phyloP scores from a whole-genome alignment of 202 grass and related monocot species.

The Carex sylvatica region DNA sequence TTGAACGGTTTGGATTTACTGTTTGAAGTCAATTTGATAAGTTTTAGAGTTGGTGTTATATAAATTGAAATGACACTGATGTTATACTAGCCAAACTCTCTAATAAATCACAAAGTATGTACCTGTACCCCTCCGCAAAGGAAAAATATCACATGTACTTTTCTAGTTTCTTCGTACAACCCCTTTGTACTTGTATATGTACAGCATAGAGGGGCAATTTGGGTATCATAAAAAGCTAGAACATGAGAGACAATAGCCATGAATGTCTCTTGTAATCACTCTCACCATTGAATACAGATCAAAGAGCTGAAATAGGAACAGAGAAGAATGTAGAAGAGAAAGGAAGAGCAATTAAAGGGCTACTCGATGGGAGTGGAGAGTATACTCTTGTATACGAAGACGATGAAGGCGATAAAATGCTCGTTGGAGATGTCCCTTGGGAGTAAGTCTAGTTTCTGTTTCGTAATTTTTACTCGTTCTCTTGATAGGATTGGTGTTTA shows the following conservation, averaged over 20 bases:
- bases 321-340: conserved; percentile 17
- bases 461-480: not conserved
- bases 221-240: not conserved
- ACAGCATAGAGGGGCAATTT: not conserved
- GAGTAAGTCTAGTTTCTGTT: conserved; percentile 46
- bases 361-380: conserved; percentile 42
- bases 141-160: not conserved
- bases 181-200: not conserved
- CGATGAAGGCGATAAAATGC: conserved; percentile 76
- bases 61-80: no score
- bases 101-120: no score
- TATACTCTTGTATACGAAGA: conserved; percentile 97
- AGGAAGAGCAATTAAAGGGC: conserved; percentile 34
- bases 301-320: conserved; percentile 32
- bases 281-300: conserved; percentile 27
- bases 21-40: no score
- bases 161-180: not conserved
- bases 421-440: conserved; percentile 93
- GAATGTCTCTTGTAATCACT: not conserved
- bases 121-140: not conserved
- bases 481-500: not conserved
- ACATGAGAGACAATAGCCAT: not conserved
- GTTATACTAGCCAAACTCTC: no score
- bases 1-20: no score
- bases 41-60: no score